A percentile compares a stretch with the other conserved stretches of the same genome.
These are phyloP conservation scores for Xylariaceae sp. DNA, from an alignment of 2,329 filamentous ascomycete genomes.

Conservation along the genomic window DNA sequence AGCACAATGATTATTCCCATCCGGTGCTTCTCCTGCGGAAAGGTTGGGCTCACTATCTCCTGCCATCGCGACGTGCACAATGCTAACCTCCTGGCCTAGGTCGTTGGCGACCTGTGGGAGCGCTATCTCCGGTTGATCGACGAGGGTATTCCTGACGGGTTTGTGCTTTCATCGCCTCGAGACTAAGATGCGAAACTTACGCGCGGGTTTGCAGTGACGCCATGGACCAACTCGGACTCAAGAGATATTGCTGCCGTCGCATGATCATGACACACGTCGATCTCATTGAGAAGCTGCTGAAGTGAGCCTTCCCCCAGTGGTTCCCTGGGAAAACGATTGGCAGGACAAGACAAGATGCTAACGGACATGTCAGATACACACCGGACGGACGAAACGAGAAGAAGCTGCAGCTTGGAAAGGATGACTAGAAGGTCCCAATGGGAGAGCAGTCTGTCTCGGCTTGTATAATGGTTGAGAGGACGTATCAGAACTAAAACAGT, in stretches of 20 bases:
- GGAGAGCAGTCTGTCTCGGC: constrained; percentile 2
- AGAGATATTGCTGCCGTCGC: constrained; percentile 95
- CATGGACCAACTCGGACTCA: constrained; percentile 90
- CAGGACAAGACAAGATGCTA: constrained; percentile 7
- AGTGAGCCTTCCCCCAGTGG: constrained; percentile 50
- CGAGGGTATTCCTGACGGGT: constrained; percentile 70
- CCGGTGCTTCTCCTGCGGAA: constrained; percentile 97
- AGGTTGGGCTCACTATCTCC: constrained; percentile 54
- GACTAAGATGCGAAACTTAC: constrained; percentile 24
- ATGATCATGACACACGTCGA: constrained; percentile 99
- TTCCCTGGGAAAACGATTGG: background rate
- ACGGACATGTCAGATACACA: constrained; percentile 46
- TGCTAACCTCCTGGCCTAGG: constrained; percentile 48
- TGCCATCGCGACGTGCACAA: constrained; percentile 5
- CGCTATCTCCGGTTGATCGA: constrained; percentile 86
- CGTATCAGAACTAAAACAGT: constrained; percentile 9
- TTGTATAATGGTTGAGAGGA: too few species aligned
- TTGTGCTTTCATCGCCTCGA: constrained; percentile 32
- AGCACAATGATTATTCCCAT: constrained; percentile 93
- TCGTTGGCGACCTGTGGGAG: constrained; percentile 96
- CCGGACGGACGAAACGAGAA: constrained; percentile 59
- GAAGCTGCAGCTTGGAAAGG: constrained; percentile 44
- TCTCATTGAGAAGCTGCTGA: constrained; percentile 94
- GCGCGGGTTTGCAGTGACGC: constrained; percentile 63
- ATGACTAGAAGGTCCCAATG: constrained; percentile 14